phyloP scores from a whole-genome alignment of 2,329 filamentous ascomycete species.

The Ceratocystis eucalypticola region DNA sequence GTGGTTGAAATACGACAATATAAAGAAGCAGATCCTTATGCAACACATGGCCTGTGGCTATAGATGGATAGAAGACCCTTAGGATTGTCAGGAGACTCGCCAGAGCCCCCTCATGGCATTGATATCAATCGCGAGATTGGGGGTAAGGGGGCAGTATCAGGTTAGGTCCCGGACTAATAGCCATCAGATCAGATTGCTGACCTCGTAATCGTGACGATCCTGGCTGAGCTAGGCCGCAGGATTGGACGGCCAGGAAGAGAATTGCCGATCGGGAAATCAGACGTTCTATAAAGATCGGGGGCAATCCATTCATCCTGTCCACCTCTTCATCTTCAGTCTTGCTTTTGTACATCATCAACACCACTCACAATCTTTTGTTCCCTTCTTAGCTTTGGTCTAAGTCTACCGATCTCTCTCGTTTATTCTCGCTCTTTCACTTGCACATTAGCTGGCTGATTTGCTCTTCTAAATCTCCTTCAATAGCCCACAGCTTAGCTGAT shows the following conservation, averaged over 20 bases:
- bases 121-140: too few species aligned
- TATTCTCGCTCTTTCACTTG: neutral
- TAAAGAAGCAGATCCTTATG: neutral
- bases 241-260: neutral
- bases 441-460: conserved; percentile 1
- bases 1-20: neutral
- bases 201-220: too few species aligned
- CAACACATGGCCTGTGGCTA: neutral
- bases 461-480: neutral
- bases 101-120: too few species aligned
- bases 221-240: too few species aligned
- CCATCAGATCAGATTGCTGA: too few species aligned
- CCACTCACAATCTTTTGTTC: neutral
- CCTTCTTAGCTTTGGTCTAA: neutral
- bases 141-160: too few species aligned
- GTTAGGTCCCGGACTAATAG: too few species aligned
- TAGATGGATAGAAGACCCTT: neutral
- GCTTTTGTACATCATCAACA: neutral
- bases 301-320: neutral
- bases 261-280: neutral
- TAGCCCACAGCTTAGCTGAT: neutral
- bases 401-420: neutral
- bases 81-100: neutral
- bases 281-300: neutral
- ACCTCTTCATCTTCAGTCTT: too few species aligned